These are phyloP conservation scores for Solanum bulbocastanum DNA, from an alignment of 257 asterid species.

Conservation along the genomic window DNA sequence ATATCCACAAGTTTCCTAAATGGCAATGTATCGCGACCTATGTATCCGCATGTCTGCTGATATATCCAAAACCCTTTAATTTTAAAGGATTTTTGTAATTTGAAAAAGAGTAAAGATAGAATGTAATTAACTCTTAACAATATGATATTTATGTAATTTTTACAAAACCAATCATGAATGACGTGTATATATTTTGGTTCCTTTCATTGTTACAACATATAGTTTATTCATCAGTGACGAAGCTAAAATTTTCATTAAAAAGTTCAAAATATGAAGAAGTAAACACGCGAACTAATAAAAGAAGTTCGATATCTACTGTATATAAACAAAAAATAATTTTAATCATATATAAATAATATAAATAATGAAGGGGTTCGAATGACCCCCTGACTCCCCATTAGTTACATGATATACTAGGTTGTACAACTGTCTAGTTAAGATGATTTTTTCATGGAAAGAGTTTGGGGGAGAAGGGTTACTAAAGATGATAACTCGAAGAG, in stretches of 20 bases:
- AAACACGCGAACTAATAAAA: neutral
- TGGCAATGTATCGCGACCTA: too few species aligned
- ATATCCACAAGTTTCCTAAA: too few species aligned
- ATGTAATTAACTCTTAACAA: neutral
- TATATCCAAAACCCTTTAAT: rapidly evolving
- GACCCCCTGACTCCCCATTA: too few species aligned
- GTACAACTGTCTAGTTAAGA: neutral
- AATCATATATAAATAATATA: neutral
- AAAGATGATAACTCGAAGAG: neutral
- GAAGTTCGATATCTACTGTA: neutral
- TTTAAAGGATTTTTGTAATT: too few species aligned
- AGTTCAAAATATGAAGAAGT: too few species aligned
- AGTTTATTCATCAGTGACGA: neutral
- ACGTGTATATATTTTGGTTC: neutral
- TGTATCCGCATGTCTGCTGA: neutral
- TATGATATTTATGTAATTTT: too few species aligned
- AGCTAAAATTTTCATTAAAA: neutral
- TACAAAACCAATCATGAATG: neutral
- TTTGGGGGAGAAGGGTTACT: neutral
- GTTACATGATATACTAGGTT: neutral
- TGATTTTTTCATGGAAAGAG: neutral
- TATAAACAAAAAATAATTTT: too few species aligned
- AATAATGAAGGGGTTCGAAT: too few species aligned
- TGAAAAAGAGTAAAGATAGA: neutral
- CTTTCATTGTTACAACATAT: neutral